These are phyloP conservation scores for Volvox carteri DNA, from an alignment of 163 green algal genomes.

Conservation along the genomic window DNA sequence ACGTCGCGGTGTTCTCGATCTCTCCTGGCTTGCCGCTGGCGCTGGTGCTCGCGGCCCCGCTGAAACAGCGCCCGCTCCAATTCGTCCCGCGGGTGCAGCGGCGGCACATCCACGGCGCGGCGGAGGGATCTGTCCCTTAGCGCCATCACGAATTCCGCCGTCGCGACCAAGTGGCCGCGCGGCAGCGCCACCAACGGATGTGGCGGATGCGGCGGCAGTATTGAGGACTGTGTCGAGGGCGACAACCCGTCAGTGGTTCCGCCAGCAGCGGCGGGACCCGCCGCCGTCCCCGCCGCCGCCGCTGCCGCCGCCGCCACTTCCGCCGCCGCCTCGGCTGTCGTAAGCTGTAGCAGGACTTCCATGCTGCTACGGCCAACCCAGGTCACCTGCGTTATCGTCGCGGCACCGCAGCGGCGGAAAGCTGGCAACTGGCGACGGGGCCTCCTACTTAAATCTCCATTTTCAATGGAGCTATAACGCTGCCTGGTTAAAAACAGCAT, in stretches of 20 bases:
- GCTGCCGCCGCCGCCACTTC: too few species aligned
- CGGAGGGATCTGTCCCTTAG: constrained; percentile 39
- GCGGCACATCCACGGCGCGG: constrained; percentile 28
- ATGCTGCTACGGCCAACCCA: constrained; percentile 61
- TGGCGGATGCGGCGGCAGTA: background rate
- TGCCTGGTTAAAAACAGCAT: too few species aligned
- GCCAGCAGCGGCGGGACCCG: background rate
- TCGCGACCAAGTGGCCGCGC: constrained; percentile 34
- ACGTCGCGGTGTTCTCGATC: background rate
- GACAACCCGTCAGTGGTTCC: too few species aligned
- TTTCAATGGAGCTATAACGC: too few species aligned
- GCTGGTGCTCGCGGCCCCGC: constrained; percentile 18
- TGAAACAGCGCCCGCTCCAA: constrained; percentile 39
- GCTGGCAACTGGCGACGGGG: too few species aligned
- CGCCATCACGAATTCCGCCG: constrained; percentile 60
- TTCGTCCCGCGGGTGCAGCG: background rate
- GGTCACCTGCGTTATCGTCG: constrained; percentile 47
- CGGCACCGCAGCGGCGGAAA: background rate
- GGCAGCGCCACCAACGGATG: constrained; percentile 7
- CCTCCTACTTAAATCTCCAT: too few species aligned
- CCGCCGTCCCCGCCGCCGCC: background rate
- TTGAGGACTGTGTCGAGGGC: too few species aligned
- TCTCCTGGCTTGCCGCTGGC: constrained; percentile 23
- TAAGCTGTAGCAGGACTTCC: constrained; percentile 60
- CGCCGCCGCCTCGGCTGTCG: background rate